Base-by-base conservation (phyloP, 192 early-diverging fungal genomes). In the Coemansia sp. region DNA sequence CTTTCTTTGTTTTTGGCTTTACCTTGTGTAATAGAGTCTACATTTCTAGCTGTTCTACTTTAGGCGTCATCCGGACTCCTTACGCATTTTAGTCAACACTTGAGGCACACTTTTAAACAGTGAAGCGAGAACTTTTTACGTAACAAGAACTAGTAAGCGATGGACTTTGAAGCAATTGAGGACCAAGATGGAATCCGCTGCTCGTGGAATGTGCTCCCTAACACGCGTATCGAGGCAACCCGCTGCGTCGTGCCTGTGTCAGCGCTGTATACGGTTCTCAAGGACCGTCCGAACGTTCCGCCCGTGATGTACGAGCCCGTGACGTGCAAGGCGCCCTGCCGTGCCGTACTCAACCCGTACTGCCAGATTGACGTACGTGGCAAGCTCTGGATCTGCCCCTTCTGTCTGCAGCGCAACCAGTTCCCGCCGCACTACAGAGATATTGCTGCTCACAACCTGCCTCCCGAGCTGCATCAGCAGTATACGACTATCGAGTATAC, bases 351-450 rank as follows among this genome's bases (percentile, higher is more conserved):
- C 42, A 99, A 98, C 68, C 96, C 96, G 52, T 96, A 93, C 81
- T 98, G 96, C 70, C 94, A 97, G 81, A 92, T 98, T 62, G 96
- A 99, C 75, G 87, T 95, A 18, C 92, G 93, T 34, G 90, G 86
- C 11, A 94, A 93, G 74, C 82, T 98, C 25, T 99, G 96, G 96
- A 94, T 96, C 57, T 99, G 96, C 64, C 93, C 97, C n/a, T 95
- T 99, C 75, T 98, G 97, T 66, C 74, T 96, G 68, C 90, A 93
- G 67, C 87, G 97, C 41, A 99, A 98, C 77, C 91, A 91, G 66
- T 91, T 99, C 66, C 95, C 97, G 22, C 90, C 93, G 63, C 95
- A 99, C 60, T 99, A 99, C 71, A 88, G 89, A 66, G 94, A 99
- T 72, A 95, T 99, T 65, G 90, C 90, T 42, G 86, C 83, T 27